Percentiles rank a stretch among this genome's conserved stretches.
Conservation (phyloP, 108 stramenopile species). For the Skeletonema grethae region DNA sequence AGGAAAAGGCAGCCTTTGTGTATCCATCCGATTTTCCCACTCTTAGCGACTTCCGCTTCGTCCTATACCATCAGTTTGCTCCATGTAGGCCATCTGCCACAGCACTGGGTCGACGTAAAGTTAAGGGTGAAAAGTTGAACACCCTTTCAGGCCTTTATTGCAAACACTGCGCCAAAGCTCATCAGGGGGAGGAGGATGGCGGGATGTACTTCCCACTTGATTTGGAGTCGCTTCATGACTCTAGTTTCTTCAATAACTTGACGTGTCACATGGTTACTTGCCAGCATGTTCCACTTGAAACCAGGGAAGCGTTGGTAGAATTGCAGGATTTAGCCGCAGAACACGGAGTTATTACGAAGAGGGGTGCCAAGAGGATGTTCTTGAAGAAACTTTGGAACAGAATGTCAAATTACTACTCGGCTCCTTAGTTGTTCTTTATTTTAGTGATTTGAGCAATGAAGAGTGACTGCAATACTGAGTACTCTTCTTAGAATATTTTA, state of each 20-base stretch:
- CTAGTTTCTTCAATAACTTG: constrained; percentile 10
- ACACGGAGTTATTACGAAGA: constrained; percentile 8
- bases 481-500: too few relatives aligned
- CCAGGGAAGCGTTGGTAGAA: constrained; percentile 11
- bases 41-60: constrained; percentile 8
- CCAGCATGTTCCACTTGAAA: constrained; percentile 1
- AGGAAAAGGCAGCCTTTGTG: constrained; percentile 6
- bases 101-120: neutral
- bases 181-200: too few relatives aligned
- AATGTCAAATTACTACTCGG: neutral
- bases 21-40: constrained; percentile 12
- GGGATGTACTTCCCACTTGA: constrained; percentile 15
- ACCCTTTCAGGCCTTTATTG: constrained; percentile 7
- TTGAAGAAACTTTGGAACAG: constrained; percentile 19
- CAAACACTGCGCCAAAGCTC: neutral
- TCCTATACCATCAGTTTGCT: constrained; percentile 14
- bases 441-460: neutral
- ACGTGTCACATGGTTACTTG: constrained; percentile 3
- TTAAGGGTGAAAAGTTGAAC: neutral
- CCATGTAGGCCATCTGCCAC: constrained; percentile 2
- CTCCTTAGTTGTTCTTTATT: neutral
- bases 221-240: neutral
- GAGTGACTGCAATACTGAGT: too few relatives aligned
- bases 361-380: constrained; percentile 13
- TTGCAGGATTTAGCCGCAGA: constrained; percentile 16